phyloP scores from a whole-genome alignment of 805 yeast species.

The Starmerella roubikii region DNA sequence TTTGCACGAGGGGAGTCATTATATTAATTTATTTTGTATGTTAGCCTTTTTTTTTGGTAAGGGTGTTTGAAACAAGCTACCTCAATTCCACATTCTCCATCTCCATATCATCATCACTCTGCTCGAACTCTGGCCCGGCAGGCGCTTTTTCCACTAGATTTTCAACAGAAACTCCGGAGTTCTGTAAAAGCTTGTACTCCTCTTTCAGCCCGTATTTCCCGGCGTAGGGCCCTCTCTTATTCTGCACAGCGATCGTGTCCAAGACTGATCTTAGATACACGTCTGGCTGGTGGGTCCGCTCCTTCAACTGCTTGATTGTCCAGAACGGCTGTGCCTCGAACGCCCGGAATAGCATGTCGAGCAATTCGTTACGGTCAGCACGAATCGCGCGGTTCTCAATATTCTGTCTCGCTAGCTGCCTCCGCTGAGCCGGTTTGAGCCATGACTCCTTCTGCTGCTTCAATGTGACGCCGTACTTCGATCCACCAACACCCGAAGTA shows the following conservation, averaged over 20 bases:
- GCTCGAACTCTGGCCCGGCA: slow-evolving; percentile 34
- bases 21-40: too few relatives aligned
- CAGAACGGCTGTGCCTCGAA: slow-evolving; percentile 95
- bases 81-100: slow-evolving; percentile 37
- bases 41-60: too few relatives aligned
- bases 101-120: slow-evolving; percentile 68
- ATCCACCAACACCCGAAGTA: slow-evolving; percentile 56
- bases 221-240: slow-evolving; percentile 92
- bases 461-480: slow-evolving; percentile 26
- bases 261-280: slow-evolving; percentile 73
- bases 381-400: slow-evolving; percentile 81
- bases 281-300: slow-evolving; percentile 91
- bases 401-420: slow-evolving; percentile 27
- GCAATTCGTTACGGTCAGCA: slow-evolving; percentile 81
- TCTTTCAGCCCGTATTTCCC: slow-evolving; percentile 79
- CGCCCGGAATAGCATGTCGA: slow-evolving; percentile 74
- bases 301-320: slow-evolving; percentile 88
- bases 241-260: slow-evolving; percentile 77
- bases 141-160: slow-evolving; percentile 23
- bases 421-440: slow-evolving; percentile 21
- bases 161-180: slow-evolving; percentile 17
- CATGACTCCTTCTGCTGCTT: slow-evolving; percentile 23
- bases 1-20: too few relatives aligned
- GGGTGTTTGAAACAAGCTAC: too few relatives aligned
- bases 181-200: slow-evolving; percentile 56